These are phyloP conservation scores for Neurospora sp. DNA, from an alignment of 495 filamentous ascomycete genomes.

Conservation along the genomic window DNA sequence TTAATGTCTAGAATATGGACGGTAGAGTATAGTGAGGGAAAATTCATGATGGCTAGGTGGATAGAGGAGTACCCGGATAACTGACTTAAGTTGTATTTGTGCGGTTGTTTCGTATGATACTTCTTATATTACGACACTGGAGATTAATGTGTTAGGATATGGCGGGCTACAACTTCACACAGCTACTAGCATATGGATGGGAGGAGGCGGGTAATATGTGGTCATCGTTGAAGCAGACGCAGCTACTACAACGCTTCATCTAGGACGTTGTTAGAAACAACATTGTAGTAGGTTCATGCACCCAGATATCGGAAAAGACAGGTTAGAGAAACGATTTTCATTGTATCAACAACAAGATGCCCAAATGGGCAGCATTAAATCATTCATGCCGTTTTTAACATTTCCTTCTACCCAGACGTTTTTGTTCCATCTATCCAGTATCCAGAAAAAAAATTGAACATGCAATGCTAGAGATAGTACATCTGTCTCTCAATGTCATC, in stretches of 20 bases:
- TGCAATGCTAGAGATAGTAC: background rate
- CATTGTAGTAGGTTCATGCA: background rate
- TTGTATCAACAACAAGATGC: background rate
- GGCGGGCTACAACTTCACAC: background rate
- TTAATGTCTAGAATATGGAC: slow-evolving; percentile 2
- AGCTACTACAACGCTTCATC: background rate
- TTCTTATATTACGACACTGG: background rate
- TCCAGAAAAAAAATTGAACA: background rate
- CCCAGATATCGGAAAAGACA: background rate
- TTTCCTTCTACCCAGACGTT: background rate
- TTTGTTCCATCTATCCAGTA: background rate
- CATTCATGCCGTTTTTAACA: background rate
- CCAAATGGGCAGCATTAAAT: background rate
- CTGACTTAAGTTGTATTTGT: background rate
- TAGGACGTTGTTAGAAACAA: background rate
- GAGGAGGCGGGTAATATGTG: background rate
- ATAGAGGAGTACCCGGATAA: background rate
- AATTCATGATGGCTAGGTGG: background rate
- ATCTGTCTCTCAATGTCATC: background rate
- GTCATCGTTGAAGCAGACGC: background rate
- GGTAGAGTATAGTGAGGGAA: background rate
- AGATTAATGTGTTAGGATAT: background rate
- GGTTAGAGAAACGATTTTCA: background rate
- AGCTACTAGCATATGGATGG: background rate
- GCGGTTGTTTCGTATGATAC: background rate